Percentiles rank a stretch among this genome's conserved stretches.
Conservation (phyloP, 805 yeast genomes). For the Monosporozyma servazzii region DNA sequence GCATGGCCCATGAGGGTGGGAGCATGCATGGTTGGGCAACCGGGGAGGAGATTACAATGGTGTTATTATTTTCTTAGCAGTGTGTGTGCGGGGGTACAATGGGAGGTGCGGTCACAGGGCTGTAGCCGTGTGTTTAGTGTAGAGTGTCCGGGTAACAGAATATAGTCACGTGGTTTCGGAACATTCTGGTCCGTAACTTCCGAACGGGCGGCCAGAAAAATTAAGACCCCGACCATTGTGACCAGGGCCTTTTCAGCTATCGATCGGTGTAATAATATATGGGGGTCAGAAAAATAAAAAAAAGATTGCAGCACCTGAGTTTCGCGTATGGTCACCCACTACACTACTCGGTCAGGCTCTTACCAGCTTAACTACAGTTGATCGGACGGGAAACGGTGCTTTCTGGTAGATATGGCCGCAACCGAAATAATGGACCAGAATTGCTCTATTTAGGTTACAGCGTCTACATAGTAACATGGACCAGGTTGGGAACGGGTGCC, state of each 20-base stretch:
- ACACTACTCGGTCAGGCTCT: slow-evolving; percentile 50
- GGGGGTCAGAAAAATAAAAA: slow-evolving; percentile 24
- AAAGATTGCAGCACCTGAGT: slow-evolving; percentile 46
- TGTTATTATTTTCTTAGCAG: background rate
- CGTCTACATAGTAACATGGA: background rate
- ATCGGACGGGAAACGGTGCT: slow-evolving; percentile 56
- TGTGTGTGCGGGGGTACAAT: background rate
- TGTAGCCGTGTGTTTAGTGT: too few relatives aligned
- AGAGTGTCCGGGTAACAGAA: too few relatives aligned
- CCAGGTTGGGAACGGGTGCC: background rate
- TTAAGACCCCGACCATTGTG: background rate
- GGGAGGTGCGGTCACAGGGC: too few relatives aligned
- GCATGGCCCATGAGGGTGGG: too few relatives aligned
- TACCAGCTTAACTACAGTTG: slow-evolving; percentile 50
- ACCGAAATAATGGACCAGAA: slow-evolving; percentile 28
- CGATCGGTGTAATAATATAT: background rate
- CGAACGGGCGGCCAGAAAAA: background rate
- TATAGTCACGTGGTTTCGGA: too few relatives aligned
- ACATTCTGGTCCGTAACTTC: background rate
- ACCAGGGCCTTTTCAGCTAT: background rate
- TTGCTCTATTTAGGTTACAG: background rate
- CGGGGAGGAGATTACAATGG: background rate
- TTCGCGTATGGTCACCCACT: slow-evolving; percentile 53
- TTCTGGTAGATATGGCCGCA: slow-evolving; percentile 53
- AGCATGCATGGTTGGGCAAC: background rate